These are phyloP conservation scores for Wickerhamomyces ciferrii DNA, from an alignment of 805 yeast genomes.

Conservation along the genomic window DNA sequence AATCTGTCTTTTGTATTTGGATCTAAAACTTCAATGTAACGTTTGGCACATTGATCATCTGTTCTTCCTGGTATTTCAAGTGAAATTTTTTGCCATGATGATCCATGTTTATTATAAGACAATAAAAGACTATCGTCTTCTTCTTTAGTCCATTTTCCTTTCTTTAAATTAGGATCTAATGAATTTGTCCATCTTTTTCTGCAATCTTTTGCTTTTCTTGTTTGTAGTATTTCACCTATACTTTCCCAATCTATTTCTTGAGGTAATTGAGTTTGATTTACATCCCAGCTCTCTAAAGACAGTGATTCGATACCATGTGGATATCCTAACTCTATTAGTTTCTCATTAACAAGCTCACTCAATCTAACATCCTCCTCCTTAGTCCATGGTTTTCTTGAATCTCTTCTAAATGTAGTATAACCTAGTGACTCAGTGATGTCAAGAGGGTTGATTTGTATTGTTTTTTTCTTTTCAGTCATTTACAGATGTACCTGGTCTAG, in stretches of 20 bases:
- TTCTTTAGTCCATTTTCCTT: slow-evolving; percentile 82
- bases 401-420: slow-evolving; percentile 64
- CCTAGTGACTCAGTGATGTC: slow-evolving; percentile 68
- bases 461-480: slow-evolving; percentile 16
- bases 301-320: slow-evolving; percentile 28
- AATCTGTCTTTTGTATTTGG: slow-evolving; percentile 74
- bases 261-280: slow-evolving; percentile 17
- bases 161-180: slow-evolving; percentile 72
- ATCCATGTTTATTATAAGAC: slow-evolving; percentile 66
- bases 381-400: slow-evolving; percentile 66
- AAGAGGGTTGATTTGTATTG: slow-evolving; percentile 30
- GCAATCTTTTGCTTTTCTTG: slow-evolving; percentile 74
- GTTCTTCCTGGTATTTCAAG: slow-evolving; percentile 76
- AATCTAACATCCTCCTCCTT: slow-evolving; percentile 65
- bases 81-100: slow-evolving; percentile 84
- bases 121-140: slow-evolving; percentile 66
- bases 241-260: slow-evolving; percentile 55
- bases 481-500: too few relatives aligned
- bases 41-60: slow-evolving; percentile 91
- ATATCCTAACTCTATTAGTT: slow-evolving; percentile 28
- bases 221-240: slow-evolving; percentile 42
- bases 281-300: slow-evolving; percentile 20
- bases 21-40: slow-evolving; percentile 84
- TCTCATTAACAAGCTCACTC: slow-evolving; percentile 33
- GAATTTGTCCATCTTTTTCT: slow-evolving; percentile 86